These are phyloP conservation scores for Jatropha podagrica DNA, from an alignment of 441 rosid species.

Conservation along the genomic window DNA sequence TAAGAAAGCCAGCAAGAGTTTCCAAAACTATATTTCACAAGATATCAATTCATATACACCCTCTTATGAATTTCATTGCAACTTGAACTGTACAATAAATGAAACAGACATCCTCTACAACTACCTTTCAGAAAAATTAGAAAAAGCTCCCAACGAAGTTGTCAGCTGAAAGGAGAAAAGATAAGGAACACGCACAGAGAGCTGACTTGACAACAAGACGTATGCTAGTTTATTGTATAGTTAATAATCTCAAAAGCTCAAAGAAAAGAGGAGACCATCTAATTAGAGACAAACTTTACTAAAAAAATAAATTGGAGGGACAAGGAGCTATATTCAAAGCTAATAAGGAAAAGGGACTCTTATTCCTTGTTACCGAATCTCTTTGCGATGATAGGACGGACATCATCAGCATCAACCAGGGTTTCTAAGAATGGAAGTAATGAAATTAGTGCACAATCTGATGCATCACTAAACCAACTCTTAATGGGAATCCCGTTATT, in stretches of 20 bases:
- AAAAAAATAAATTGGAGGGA: slow-evolving; percentile 23
- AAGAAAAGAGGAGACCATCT: slow-evolving; percentile 34
- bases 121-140: slow-evolving; percentile 44
- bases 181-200: slow-evolving; percentile 26
- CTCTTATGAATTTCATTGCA: slow-evolving; percentile 32
- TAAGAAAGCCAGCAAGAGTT: slow-evolving; percentile 20
- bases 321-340: slow-evolving; percentile 49
- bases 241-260: slow-evolving; percentile 45
- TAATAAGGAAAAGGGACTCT: slow-evolving; percentile 49
- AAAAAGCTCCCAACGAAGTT: slow-evolving; percentile 30
- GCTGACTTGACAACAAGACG: slow-evolving; percentile 40
- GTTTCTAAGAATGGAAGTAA: slow-evolving; percentile 93
- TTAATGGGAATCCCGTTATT: slow-evolving; percentile 94
- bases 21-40: slow-evolving; percentile 43
- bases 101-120: slow-evolving; percentile 35
- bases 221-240: slow-evolving; percentile 45
- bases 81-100: slow-evolving; percentile 48
- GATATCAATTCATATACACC: slow-evolving; percentile 42
- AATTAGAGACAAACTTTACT: slow-evolving; percentile 43
- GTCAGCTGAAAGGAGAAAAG: slow-evolving; percentile 36
- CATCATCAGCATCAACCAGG: slow-evolving; percentile 87
- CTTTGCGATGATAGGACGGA: slow-evolving; percentile 90
- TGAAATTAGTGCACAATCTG: slow-evolving; percentile 75
- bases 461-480: slow-evolving; percentile 97
- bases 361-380: slow-evolving; percentile 93